Percentiles rank a stretch among this genome's conserved stretches.
These are phyloP conservation scores for Wickerhamiella nectarea DNA, from an alignment of 805 yeast species.

Conservation along the genomic window DNA sequence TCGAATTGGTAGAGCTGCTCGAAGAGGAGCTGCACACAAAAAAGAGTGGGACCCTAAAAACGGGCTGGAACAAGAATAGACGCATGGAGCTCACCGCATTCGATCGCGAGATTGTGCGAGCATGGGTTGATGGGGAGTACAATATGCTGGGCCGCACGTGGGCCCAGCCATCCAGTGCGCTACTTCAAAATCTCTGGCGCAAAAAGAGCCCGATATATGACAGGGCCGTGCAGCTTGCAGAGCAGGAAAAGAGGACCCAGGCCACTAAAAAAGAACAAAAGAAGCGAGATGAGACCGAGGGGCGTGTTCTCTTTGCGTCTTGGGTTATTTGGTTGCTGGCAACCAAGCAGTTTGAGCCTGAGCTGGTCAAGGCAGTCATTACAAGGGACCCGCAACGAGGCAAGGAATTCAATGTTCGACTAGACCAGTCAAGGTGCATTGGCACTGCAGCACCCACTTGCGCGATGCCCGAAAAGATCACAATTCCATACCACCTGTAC, in stretches of 20 bases:
- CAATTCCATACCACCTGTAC: neutral
- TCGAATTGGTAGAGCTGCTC: constrained; percentile 2
- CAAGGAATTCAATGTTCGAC: neutral
- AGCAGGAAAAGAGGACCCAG: neutral
- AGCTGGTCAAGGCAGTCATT: neutral
- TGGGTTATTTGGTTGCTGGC: neutral
- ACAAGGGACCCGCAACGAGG: neutral
- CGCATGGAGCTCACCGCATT: neutral
- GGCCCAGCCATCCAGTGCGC: neutral
- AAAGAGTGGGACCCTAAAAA: neutral
- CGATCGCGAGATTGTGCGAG: neutral
- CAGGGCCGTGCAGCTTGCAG: neutral
- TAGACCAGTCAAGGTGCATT: neutral
- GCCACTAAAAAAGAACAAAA: neutral
- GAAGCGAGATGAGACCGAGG: neutral
- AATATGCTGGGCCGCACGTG: neutral
- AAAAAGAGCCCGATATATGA: neutral
- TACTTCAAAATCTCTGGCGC: neutral
- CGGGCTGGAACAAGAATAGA: neutral
- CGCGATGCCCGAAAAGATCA: neutral
- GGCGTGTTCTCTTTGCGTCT: neutral
- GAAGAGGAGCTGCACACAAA: constrained; percentile 18
- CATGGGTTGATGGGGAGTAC: neutral
- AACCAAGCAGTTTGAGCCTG: neutral
- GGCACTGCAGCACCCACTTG: neutral